Evolutionary conservation across 2,329 filamentous ascomycete species (phyloP).

Genomic region (Davidsoniella eucalypti): DNA sequence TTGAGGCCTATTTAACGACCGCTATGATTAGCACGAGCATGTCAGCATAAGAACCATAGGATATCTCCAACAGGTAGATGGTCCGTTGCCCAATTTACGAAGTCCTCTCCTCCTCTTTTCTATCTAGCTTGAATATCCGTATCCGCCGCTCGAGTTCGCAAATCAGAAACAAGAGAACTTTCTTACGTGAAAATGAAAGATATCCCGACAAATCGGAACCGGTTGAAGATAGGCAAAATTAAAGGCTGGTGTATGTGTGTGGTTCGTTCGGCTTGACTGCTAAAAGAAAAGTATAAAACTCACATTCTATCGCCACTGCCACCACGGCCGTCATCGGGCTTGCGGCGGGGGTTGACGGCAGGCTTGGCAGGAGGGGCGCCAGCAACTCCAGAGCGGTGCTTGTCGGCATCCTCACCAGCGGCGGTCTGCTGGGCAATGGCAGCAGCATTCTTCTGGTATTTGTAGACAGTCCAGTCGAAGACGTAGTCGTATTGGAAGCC

Average conservation of each 20-base stretch:
- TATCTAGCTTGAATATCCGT: neutral
- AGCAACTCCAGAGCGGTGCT: constrained; percentile 52
- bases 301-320: neutral
- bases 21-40: neutral
- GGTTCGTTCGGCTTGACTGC: no score
- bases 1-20: constrained; percentile 1
- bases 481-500: constrained; percentile 99
- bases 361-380: constrained; percentile 35
- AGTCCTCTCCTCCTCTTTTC: no score
- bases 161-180: neutral
- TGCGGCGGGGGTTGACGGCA: neutral
- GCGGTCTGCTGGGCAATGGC: constrained; percentile 73
- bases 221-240: neutral
- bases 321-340: constrained; percentile 2
- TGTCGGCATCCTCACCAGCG: constrained; percentile 57
- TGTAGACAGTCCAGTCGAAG: constrained; percentile 99
- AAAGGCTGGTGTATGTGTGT: neutral
- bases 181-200: constrained; percentile 16
- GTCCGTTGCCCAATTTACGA: neutral
- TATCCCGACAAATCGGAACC: constrained; percentile 6
- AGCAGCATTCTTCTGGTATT: constrained; percentile 98
- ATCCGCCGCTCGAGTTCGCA: neutral
- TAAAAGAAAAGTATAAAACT: constrained; percentile 8
- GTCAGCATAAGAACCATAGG: neutral
- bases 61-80: neutral